Base-by-base conservation (phyloP, 192 early-diverging fungal genomes). In the Umbelopsis sp. region DNA sequence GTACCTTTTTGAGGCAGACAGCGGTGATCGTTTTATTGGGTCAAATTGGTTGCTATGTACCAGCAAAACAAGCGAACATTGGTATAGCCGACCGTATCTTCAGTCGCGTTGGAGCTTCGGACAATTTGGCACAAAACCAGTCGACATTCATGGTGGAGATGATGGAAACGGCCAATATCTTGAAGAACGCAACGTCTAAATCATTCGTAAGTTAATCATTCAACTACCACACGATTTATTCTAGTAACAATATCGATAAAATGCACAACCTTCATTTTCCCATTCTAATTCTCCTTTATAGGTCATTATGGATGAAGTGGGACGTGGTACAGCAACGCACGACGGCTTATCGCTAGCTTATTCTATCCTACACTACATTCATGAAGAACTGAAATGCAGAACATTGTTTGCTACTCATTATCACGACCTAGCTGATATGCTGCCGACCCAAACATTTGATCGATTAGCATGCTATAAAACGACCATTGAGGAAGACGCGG, bases 251-350 rank as follows among this genome's bases (percentile, higher is more conserved):
- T 33, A 13, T 46, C 12, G 7, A 15, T 25, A 51, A 61, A 25
- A 68, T n/a, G 46, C 1, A 11, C 18, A 11, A 48, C 35, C 46
- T 49, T 3, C 13, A 0, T 25, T 3, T 15, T 48, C 23, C 68
- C 5, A 10, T 49, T 49, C n/a, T 58, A 21, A 64, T 16, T 49
- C 48, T 49, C 20, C 20, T 49, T 49, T 30, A 25, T 46, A 46
- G 25, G 86, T 98, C 0, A 76, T 96, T 50, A 92, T 98, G 72
- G 96, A 98, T 76, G 96, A 98, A 81, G 87, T 98, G 21, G 96
- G 95, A 13, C 73, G 95, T 78, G 78, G 86, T 52, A 89, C 87
- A 64, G 77, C 86, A 0, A 91, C 88, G 4, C 47, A 81, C 16
- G 92, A 93, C 52, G 92, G 91, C 7, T 80, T 91, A 8, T 84